phyloP scores from a whole-genome alignment of 2,329 filamentous ascomycete species.

The Neoscytalidium dimidiatum region DNA sequence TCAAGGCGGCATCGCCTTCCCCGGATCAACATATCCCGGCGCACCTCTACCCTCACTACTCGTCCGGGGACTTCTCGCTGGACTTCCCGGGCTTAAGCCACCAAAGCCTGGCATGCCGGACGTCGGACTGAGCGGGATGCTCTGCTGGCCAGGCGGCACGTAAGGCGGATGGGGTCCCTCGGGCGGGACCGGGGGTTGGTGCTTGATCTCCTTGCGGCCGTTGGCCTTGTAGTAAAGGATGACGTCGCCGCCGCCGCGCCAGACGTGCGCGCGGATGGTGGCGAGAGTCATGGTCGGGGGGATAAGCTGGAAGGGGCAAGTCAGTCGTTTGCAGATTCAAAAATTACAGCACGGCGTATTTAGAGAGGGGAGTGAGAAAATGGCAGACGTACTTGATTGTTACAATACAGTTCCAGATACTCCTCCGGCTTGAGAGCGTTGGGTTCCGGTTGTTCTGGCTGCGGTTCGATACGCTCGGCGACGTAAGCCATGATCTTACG shows the following conservation, averaged over 20 bases:
- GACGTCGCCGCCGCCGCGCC: slow-evolving; percentile 94
- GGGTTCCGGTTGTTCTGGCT: slow-evolving; percentile 60
- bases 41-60: not conserved
- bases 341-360: not conserved
- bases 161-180: slow-evolving; percentile 4
- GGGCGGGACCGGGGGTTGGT: slow-evolving; percentile 22
- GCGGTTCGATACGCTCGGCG: slow-evolving; percentile 81
- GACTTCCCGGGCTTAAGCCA: not conserved
- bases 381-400: slow-evolving; percentile 70
- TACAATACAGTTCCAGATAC: slow-evolving; percentile 93
- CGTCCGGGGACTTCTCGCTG: not conserved
- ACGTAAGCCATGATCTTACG: slow-evolving; percentile 94
- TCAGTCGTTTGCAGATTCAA: not conserved
- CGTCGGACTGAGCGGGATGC: not conserved
- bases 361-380: not conserved
- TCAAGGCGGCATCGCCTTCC: not conserved
- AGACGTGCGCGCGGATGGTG: slow-evolving; percentile 86
- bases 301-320: slow-evolving; percentile 52
- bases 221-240: slow-evolving; percentile 89
- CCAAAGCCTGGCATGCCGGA: not conserved
- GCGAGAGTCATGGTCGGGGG: slow-evolving; percentile 88
- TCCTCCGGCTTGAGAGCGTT: slow-evolving; percentile 77
- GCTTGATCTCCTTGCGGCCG: slow-evolving; percentile 67
- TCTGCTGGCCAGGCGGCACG: not conserved
- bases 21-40: not conserved